Base-by-base conservation (phyloP, 1,284 basidiomycete species). In the Termitomyces sp. region DNA sequence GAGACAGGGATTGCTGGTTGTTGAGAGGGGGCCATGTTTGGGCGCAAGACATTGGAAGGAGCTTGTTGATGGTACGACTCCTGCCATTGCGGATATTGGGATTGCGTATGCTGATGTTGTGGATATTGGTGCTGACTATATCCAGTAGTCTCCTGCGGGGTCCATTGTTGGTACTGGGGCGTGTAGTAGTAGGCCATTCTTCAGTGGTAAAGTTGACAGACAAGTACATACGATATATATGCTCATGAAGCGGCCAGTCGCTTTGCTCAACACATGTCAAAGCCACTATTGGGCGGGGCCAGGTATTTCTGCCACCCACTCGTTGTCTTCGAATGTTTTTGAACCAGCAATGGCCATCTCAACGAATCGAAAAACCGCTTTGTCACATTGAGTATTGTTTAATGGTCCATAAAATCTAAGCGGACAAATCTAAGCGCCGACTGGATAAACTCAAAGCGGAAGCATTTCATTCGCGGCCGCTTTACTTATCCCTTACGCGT, bases 141-240 rank as follows among this genome's bases (percentile, higher is more conserved):
- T 13, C 10, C 17, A 21, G 24, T 24, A 9, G 38, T 24, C 15
- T 54, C 52, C 28, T 46, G 45, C 10, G 50, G 44, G 7, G 55
- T 17, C 52, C 46, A 55, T 33, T 56, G 48, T 21, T 59, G 55
- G 15, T 28, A 1, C 17, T 53, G 50, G 33, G 53, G 42, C 5
- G 45, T 12, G 30, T 57, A 57, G 36, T 46, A 19, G 50, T 59
- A 53, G 50, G 50, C 47, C 58, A 59, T 59, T 12, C n/a, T 52
- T 39, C 28, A 47, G 41, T 50, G 13, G 33, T 39, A 28, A 15
- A 9, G 19, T 8, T 12, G 26, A n/a, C 19, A 13, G 9, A 10
- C 26, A 12, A 28, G 28, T 12, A 24, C 31, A 15, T 42, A 17
- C 1, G 21, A 8, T 56, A 56, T 53, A 36, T 53, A 53, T 51